Conservation (phyloP, 306 rosid genomes). For the Quercus variabilis region DNA sequence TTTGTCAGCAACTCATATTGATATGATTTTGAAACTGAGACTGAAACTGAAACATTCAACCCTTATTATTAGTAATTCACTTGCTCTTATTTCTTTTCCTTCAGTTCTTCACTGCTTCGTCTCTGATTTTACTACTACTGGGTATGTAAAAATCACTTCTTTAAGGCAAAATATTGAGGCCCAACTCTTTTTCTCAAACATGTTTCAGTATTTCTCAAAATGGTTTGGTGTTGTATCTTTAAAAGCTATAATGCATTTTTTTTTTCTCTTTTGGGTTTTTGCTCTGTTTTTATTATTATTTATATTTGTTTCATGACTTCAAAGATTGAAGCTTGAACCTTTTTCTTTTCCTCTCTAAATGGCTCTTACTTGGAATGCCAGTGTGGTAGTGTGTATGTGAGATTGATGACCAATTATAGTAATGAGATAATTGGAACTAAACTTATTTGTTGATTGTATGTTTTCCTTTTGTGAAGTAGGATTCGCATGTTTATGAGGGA, state of each 20-base stretch:
- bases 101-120: not conserved
- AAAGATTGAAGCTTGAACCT: slow-evolving; percentile 4
- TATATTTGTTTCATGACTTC: slow-evolving; percentile 13
- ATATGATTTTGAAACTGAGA: slow-evolving; percentile 1
- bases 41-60: not conserved
- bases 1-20: slow-evolving; percentile 12
- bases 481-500: not conserved
- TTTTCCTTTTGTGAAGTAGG: not conserved
- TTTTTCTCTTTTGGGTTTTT: slow-evolving; percentile 12
- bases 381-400: not conserved
- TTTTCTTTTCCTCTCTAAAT: not conserved
- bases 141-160: slow-evolving; percentile 3
- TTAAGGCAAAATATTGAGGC: not conserved
- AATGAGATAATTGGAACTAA: slow-evolving; percentile 14
- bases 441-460: not conserved
- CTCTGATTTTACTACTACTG: not conserved
- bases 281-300: slow-evolving; percentile 19
- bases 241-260: not conserved
- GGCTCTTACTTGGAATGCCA: slow-evolving; percentile 16
- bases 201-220: slow-evolving; percentile 19
- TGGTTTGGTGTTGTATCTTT: slow-evolving; percentile 16
- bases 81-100: not conserved
- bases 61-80: not conserved
- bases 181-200: not conserved
- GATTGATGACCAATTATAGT: slow-evolving; percentile 4